Conservation (phyloP, 331 rosid genomes). For the Prunus yedoensis region DNA sequence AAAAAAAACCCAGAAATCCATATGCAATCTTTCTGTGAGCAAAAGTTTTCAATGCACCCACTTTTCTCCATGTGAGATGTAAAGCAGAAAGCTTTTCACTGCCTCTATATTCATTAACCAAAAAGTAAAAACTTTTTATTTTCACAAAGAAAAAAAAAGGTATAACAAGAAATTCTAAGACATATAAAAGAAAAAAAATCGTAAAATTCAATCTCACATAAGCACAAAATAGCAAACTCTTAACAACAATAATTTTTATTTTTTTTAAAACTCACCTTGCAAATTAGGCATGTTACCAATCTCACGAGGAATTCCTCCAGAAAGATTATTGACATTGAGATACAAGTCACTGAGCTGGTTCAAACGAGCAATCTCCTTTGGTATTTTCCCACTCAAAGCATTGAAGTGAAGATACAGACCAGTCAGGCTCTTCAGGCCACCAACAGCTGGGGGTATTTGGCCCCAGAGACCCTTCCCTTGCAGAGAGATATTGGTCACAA, state of each 20-base stretch:
- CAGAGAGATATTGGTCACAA: conserved; percentile 43
- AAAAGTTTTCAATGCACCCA: background rate
- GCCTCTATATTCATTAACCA: background rate
- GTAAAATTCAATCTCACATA: background rate
- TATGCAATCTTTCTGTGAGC: background rate
- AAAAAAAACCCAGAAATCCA: background rate
- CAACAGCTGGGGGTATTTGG: conserved; percentile 37
- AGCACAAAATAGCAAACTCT: background rate
- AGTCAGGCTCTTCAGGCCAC: conserved; percentile 40
- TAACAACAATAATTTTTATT: background rate
- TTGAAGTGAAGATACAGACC: conserved; percentile 52
- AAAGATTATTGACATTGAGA: conserved; percentile 47
- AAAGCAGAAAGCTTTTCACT: conserved; percentile 9
- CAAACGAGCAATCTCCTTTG: conserved; percentile 40
- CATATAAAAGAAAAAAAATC: background rate
- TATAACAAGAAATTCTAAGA: background rate
- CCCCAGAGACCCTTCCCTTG: conserved; percentile 56
- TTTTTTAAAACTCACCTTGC: conserved; percentile 31
- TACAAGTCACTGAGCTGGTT: conserved; percentile 41
- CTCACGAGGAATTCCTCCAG: conserved; percentile 41
- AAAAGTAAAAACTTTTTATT: conserved; percentile 2
- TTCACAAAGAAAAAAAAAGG: background rate
- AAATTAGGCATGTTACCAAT: conserved; percentile 42
- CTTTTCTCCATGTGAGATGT: background rate
- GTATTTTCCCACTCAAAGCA: conserved; percentile 41